These are phyloP conservation scores for Crocinoboletus sp. DNA, from an alignment of 1,284 basidiomycete genomes.

Conservation along the genomic window DNA sequence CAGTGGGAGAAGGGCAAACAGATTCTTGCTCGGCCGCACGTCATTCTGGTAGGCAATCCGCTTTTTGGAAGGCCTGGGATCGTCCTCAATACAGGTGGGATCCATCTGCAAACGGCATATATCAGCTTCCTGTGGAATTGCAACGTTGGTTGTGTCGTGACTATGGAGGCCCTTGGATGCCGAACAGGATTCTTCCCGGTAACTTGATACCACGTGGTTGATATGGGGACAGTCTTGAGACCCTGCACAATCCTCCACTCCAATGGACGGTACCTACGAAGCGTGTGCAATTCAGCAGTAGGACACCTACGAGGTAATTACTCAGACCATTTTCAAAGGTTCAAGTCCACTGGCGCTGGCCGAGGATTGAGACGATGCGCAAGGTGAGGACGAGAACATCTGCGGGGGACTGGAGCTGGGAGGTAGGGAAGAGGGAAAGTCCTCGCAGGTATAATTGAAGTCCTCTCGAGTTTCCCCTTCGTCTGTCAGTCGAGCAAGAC, in stretches of 20 bases:
- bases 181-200: not conserved
- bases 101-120: not conserved
- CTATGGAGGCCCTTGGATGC: not conserved
- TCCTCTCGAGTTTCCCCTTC: conserved; percentile 7
- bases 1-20: not conserved
- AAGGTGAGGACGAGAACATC: conserved; percentile 46
- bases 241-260: not conserved
- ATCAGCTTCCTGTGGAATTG: not conserved
- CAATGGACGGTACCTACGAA: conserved; percentile 8
- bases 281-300: conserved; percentile 1
- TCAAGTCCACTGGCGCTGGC: not conserved
- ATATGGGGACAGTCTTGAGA: not conserved
- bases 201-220: not conserved
- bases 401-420: conserved; percentile 46
- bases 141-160: not conserved
- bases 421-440: conserved; percentile 34
- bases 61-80: conserved; percentile 6
- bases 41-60: conserved; percentile 10
- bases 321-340: conserved; percentile 13
- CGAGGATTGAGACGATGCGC: conserved; percentile 38
- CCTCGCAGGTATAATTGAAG: conserved; percentile 1
- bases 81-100: not conserved
- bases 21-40: conserved; percentile 15
- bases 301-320: not conserved
- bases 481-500: not conserved